Evolutionary conservation across 1,284 basidiomycete species (phyloP).

Genomic region (Cutaneotrichosporon cavernicola): DNA sequence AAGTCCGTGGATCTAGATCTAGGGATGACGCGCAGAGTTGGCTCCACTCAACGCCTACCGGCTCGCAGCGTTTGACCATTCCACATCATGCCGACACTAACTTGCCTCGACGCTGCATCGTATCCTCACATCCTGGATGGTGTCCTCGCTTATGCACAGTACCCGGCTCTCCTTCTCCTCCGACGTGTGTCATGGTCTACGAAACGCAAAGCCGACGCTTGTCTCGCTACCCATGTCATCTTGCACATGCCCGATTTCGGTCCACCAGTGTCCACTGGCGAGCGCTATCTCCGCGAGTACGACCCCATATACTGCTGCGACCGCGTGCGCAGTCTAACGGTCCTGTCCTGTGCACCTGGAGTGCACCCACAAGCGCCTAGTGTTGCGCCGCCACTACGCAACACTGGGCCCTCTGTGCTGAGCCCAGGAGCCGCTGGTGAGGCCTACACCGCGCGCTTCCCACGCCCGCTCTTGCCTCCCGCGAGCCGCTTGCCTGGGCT

Average conservation of each 20-base stretch:
- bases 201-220: conserved; percentile 11
- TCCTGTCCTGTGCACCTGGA: neutral
- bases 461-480: neutral
- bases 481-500: neutral
- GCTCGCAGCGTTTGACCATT: too few species aligned
- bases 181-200: neutral
- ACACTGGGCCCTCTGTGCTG: neutral
- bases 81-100: neutral
- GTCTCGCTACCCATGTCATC: conserved; percentile 12
- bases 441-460: neutral
- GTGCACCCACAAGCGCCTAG: neutral
- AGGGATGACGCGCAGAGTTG: too few species aligned
- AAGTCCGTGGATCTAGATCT: neutral
- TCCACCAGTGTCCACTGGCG: neutral
- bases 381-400: neutral
- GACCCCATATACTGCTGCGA: neutral
- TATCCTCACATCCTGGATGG: conserved; percentile 5
- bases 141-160: conserved; percentile 9
- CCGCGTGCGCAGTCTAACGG: neutral
- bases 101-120: neutral
- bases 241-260: conserved; percentile 6
- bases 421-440: neutral
- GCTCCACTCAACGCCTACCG: too few species aligned
- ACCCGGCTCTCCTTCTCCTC: conserved; percentile 8
- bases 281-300: neutral